Evolutionary conservation across 2,329 filamentous ascomycete genomes (phyloP), one percentile per base, ranked within the genome.

Genomic region (Dissoconium aciculare): DNA sequence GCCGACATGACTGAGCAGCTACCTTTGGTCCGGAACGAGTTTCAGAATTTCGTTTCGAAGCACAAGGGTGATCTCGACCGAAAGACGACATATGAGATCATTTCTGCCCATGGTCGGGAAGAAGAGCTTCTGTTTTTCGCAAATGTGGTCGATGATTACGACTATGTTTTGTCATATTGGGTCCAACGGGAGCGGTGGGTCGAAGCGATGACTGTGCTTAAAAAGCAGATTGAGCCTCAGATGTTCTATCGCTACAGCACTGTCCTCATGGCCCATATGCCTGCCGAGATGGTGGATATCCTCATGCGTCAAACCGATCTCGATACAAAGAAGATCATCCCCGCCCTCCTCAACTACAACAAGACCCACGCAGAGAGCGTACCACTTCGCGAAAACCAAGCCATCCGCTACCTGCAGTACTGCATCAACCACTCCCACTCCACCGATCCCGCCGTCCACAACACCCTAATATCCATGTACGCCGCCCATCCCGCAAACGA

Each of bases 221-320:
- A 94, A 60, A 84, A 80, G 55, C 89, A 98, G 57, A 92, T 77
- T 4, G 80, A 92, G 30, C 72, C 82, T 0, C 83, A 92, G 30
- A 81, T 92, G 27, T 98, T 95, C 58, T 95, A 95, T 62, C 78
- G 82, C 40, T 94, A 95, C 55, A 89, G 83, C 61, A 93, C 78
- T 47, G 85, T 95, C n/a, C 68, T 98, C 28, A 93, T 98, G 78
- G 78, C 75, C 11, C 81, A 94, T 51, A 76, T 76, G 3, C 74
- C 87, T 0, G 69, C 77, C 4, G 85, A 92, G 31, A 64, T 92
- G 14, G 79, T 95, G n/a, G 87, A 98, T 44, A 84, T 98, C 17
- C 60, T 98, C 49, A 94, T 92, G 80, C 73, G 89, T 19, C 87
- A 95, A 50, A 66, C 73, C 4, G 81, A 84, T 39, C 67, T 98